phyloP scores from a whole-genome alignment of 306 rosid species.

The Cicer yamashitae region DNA sequence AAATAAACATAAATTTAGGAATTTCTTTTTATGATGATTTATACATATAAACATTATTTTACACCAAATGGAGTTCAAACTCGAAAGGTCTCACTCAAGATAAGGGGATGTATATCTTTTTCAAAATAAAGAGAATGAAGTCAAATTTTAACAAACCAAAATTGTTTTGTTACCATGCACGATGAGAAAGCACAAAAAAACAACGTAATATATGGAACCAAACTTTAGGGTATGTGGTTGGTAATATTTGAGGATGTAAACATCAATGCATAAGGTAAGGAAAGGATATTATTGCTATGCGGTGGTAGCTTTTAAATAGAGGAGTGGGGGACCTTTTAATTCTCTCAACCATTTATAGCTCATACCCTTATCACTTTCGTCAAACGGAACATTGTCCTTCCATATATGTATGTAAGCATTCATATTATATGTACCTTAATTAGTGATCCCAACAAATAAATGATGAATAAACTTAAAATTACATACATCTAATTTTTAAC shows the following conservation, averaged over 20 bases:
- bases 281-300: conserved; percentile 50
- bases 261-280: conserved; percentile 54
- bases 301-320: conserved; percentile 67
- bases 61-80: conserved; percentile 33
- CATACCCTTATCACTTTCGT: conserved; percentile 58
- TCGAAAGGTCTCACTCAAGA: conserved; percentile 35
- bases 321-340: conserved; percentile 74
- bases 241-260: conserved; percentile 60
- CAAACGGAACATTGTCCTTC: conserved; percentile 53
- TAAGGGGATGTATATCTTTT: conserved; percentile 10
- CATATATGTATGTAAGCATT: conserved; percentile 1
- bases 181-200: conserved; percentile 58
- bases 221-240: conserved; percentile 78
- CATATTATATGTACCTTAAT: background rate
- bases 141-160: conserved; percentile 43
- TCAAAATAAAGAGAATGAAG: conserved; percentile 43
- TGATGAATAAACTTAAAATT: background rate
- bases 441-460: background rate
- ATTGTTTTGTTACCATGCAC: conserved; percentile 39
- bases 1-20: background rate
- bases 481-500: too few species aligned
- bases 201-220: conserved; percentile 56
- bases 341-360: conserved; percentile 49
- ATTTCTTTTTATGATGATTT: conserved; percentile 1
- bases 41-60: conserved; percentile 9